Conservation (phyloP, 2,329 filamentous ascomycete genomes). For the Neocucurbitaria cava region DNA sequence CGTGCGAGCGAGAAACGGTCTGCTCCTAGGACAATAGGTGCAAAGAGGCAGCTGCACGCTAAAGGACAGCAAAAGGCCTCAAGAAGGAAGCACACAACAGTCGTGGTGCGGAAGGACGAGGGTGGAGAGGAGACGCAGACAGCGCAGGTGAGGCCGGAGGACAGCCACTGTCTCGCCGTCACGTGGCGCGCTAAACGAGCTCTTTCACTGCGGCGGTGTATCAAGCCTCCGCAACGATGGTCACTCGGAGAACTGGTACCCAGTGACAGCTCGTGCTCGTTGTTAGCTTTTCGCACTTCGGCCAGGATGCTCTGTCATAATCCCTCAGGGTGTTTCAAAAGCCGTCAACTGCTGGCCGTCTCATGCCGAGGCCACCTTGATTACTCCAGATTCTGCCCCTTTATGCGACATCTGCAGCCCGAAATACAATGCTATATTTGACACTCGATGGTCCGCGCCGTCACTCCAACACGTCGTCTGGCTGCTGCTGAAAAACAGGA, state of each 20-base stretch:
- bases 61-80: conserved; percentile 36
- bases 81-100: conserved; percentile 32
- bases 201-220: conserved; percentile 25
- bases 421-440: conserved; percentile 5
- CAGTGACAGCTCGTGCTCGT: conserved; percentile 9
- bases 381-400: conserved; percentile 24
- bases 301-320: conserved; percentile 9
- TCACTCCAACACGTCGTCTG: conserved; percentile 1
- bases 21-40: conserved; percentile 21
- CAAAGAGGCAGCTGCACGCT: conserved; percentile 40
- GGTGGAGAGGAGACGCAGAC: conserved; percentile 31
- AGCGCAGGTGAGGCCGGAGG: conserved; percentile 19
- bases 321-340: conserved; percentile 24
- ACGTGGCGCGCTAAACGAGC: conserved; percentile 23
- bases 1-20: conserved; percentile 18
- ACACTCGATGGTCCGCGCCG: neutral
- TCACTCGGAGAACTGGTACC: conserved; percentile 10
- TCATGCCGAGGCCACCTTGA: conserved; percentile 24
- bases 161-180: conserved; percentile 21
- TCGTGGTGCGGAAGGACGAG: conserved; percentile 28
- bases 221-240: conserved; percentile 4
- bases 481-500: neutral
- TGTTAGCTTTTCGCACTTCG: conserved; percentile 1
- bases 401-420: conserved; percentile 24
- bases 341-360: conserved; percentile 21